phyloP scores from a whole-genome alignment of 116 monocot genomes.

The Papilionanthe hybrid region DNA sequence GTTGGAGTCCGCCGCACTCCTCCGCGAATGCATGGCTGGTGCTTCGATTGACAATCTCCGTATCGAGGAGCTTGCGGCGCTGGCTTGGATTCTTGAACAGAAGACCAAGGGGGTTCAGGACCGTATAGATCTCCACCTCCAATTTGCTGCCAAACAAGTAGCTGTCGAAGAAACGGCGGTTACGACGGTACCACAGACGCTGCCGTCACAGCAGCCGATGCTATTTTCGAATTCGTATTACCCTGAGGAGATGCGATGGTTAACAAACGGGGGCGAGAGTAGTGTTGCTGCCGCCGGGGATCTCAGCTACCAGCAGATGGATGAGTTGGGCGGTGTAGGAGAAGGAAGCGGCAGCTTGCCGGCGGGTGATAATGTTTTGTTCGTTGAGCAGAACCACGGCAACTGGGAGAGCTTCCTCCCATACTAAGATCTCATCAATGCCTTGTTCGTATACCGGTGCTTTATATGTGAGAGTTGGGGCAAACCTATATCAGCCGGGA shows the following conservation, averaged over 20 bases:
- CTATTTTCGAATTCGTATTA: neutral
- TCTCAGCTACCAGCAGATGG: neutral
- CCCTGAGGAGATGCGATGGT: neutral
- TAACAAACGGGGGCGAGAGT: neutral
- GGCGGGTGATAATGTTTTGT: neutral
- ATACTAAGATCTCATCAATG: neutral
- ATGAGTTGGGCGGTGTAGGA: neutral
- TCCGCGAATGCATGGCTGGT: slow-evolving; percentile 1
- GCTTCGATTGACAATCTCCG: neutral
- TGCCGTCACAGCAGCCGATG: neutral
- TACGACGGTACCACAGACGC: neutral
- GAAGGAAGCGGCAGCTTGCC: neutral
- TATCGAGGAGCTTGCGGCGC: neutral
- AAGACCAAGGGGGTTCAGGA: slow-evolving; percentile 9
- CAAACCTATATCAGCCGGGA: neutral
- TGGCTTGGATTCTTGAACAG: neutral
- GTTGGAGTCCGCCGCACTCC: neutral
- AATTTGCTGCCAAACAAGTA: neutral
- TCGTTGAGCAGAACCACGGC: neutral
- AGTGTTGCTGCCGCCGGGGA: neutral
- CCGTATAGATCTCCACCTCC: neutral
- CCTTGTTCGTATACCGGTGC: no score
- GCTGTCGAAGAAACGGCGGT: no score
- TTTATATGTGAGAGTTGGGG: no score
- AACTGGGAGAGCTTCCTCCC: slow-evolving; percentile 1